Evolutionary conservation across 2,329 filamentous ascomycete genomes (phyloP).

Genomic region (Aspergillus versicolor): DNA sequence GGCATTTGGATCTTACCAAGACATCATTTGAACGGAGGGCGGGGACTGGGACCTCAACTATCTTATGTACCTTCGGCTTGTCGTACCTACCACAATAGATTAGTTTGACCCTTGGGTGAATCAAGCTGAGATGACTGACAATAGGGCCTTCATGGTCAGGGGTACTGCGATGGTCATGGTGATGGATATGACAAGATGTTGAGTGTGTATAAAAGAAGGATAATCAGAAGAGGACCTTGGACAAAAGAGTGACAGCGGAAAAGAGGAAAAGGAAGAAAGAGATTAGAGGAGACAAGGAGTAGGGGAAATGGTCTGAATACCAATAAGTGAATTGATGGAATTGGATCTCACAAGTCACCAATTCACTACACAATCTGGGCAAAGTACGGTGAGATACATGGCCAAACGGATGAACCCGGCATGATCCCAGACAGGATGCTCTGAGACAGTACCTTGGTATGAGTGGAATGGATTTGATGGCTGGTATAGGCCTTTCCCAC

Average conservation of each 20-base stretch:
- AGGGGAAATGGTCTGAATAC: too few species aligned
- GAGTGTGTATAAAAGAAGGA: neutral
- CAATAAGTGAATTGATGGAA: too few species aligned
- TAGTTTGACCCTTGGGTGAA: neutral
- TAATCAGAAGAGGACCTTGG: neutral
- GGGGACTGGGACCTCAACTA: slow-evolving; percentile 63
- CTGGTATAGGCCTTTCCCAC: too few species aligned
- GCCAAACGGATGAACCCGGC: too few species aligned
- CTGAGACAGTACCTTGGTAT: too few species aligned
- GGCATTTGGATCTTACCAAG: slow-evolving; percentile 39
- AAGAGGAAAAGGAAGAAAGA: neutral
- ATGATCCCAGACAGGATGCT: too few species aligned
- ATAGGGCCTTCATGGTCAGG: slow-evolving; percentile 62
- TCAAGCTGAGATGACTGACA: slow-evolving; percentile 41
- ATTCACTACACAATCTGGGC: too few species aligned
- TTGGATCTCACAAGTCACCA: too few species aligned
- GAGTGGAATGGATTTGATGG: too few species aligned
- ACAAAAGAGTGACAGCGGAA: neutral
- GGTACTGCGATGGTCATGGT: slow-evolving; percentile 45
- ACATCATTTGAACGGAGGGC: slow-evolving; percentile 60
- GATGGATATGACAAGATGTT: slow-evolving; percentile 9
- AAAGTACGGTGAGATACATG: too few species aligned
- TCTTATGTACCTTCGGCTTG: slow-evolving; percentile 60
- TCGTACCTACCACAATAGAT: slow-evolving; percentile 49
- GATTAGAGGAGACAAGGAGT: too few species aligned